Conservation (phyloP, 106 monocot species). For the Xerophyta viscosa region DNA sequence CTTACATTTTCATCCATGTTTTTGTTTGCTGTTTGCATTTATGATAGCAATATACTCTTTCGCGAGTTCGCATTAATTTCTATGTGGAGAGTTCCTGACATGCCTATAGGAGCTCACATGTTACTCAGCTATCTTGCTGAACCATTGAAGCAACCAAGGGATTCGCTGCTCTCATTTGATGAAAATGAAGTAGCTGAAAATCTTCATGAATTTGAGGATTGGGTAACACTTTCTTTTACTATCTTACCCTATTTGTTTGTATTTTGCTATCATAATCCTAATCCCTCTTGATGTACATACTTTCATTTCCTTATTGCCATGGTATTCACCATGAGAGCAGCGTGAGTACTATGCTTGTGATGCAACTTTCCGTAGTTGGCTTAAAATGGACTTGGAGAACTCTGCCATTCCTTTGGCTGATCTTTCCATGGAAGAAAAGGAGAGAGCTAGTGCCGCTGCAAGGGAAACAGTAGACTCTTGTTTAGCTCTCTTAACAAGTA, state of each 20-base stretch:
- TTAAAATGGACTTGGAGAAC: constrained; percentile 81
- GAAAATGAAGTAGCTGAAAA: constrained; percentile 49
- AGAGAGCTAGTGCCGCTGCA: constrained; percentile 47
- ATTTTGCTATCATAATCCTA: neutral
- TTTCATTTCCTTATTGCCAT: neutral
- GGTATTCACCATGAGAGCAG: constrained; percentile 17
- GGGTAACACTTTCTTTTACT: constrained; percentile 46
- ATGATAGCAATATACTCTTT: constrained; percentile 70
- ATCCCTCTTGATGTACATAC: neutral
- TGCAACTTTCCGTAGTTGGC: constrained; percentile 94
- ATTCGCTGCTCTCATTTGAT: constrained; percentile 58
- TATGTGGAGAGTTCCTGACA: constrained; percentile 92
- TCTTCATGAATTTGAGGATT: constrained; percentile 93
- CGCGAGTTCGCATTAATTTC: constrained; percentile 98
- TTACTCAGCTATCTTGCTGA: constrained; percentile 87
- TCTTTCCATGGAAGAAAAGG: constrained; percentile 83
- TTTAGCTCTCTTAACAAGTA: constrained; percentile 61
- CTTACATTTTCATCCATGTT: neutral
- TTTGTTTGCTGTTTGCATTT: constrained; percentile 11
- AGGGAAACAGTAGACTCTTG: constrained; percentile 69
- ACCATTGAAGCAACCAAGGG: constrained; percentile 77
- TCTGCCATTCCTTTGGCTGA: constrained; percentile 44
- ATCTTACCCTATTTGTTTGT: neutral
- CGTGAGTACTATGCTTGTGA: constrained; percentile 87
- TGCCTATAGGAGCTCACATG: constrained; percentile 92